Percentiles rank a stretch among this genome's conserved stretches.
These are phyloP conservation scores for Exidia glandulosa DNA, from an alignment of 768 basidiomycete genomes.

Conservation along the genomic window DNA sequence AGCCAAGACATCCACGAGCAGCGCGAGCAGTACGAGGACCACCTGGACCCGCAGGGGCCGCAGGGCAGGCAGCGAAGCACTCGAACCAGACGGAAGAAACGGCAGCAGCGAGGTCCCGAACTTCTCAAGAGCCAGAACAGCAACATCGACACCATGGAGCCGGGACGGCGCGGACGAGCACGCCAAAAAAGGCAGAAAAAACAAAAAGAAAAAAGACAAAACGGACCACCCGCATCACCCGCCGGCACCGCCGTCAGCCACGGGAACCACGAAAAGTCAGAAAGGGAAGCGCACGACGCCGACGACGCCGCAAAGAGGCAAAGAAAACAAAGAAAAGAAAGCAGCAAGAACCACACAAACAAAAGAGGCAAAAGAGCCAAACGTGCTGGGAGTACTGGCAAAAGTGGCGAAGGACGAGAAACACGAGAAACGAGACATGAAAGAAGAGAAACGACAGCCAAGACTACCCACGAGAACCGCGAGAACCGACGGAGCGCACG, in stretches of 20 bases:
- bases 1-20: background rate
- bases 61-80: conserved; percentile 51
- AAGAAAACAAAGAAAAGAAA: background rate
- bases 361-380: background rate
- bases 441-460: background rate
- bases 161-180: background rate
- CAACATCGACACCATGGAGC: conserved; percentile 48
- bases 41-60: conserved; percentile 34
- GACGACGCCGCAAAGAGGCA: background rate
- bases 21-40: conserved; percentile 45
- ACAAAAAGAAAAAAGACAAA: no score
- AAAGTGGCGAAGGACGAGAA: background rate
- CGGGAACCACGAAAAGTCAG: background rate
- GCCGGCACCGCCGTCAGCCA: no score
- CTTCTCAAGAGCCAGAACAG: conserved; percentile 60
- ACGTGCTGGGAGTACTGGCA: background rate
- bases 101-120: conserved; percentile 73
- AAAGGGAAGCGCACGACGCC: background rate
- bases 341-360: background rate
- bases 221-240: no score
- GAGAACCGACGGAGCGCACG: conserved; percentile 46
- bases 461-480: conserved; percentile 41
- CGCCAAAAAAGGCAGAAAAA: background rate
- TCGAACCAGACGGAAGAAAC: conserved; percentile 37
- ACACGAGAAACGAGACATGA: background rate